These are phyloP conservation scores for Populus alba DNA, from an alignment of 345 rosid species.

Conservation along the genomic window DNA sequence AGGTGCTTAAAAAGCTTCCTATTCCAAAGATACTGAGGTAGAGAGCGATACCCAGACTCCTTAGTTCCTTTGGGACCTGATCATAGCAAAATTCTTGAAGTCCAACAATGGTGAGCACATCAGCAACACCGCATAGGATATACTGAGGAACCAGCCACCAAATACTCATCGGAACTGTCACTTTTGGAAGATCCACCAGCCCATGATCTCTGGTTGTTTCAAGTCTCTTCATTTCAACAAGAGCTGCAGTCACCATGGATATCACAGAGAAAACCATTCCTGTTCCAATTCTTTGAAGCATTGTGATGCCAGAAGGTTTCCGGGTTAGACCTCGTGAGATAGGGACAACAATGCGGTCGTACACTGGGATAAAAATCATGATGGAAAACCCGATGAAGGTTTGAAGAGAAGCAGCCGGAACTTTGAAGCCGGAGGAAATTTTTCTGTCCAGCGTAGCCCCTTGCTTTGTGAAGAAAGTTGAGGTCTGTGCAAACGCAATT, in stretches of 20 bases:
- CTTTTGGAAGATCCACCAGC: background rate
- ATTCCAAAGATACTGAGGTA: background rate
- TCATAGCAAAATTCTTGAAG: constrained; percentile 14
- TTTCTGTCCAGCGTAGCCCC: constrained; percentile 25
- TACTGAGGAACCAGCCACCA: constrained; percentile 6
- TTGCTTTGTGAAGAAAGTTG: constrained; percentile 29
- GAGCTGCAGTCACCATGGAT: constrained; percentile 14
- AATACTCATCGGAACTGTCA: background rate
- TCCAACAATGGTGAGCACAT: background rate
- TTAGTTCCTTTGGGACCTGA: constrained; percentile 4
- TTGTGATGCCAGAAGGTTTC: constrained; percentile 16
- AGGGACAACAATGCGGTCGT: constrained; percentile 24
- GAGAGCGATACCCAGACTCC: constrained; percentile 3
- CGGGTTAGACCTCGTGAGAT: constrained; percentile 9
- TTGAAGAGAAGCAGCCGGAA: constrained; percentile 26
- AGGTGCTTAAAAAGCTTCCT: constrained; percentile 3
- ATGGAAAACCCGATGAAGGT: constrained; percentile 5
- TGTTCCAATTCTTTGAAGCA: constrained; percentile 25
- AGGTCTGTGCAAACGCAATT: constrained; percentile 11
- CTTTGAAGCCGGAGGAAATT: constrained; percentile 4
- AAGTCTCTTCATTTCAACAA: background rate
- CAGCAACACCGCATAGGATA: background rate
- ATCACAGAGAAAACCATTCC: constrained; percentile 14
- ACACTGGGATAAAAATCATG: constrained; percentile 9
- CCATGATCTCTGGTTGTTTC: background rate